Conservation (phyloP, 805 yeast species). For the Debaryomyces castellii region DNA sequence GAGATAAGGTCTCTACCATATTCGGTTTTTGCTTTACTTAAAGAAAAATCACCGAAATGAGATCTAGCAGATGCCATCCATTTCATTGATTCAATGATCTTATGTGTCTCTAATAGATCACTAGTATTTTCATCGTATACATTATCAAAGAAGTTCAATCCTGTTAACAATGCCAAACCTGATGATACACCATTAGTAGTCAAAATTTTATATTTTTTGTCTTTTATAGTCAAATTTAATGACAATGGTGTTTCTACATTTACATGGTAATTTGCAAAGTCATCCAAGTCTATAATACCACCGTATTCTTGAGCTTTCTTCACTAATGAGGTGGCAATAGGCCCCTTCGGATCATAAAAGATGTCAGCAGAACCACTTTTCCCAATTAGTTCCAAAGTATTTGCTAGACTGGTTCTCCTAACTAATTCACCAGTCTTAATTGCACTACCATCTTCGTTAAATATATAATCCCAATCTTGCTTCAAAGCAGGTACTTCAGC, state of each 20-base stretch:
- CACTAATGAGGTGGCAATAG: slow-evolving; percentile 63
- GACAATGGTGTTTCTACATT: slow-evolving; percentile 45
- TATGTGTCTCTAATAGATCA: slow-evolving; percentile 50
- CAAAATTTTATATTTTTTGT: slow-evolving; percentile 26
- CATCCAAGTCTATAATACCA: slow-evolving; percentile 67
- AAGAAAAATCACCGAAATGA: slow-evolving; percentile 69
- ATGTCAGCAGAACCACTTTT: slow-evolving; percentile 71
- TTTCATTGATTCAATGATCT: slow-evolving; percentile 83
- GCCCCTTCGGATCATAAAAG: slow-evolving; percentile 82
- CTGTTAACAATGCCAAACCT: slow-evolving; percentile 80
- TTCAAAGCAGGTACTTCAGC: slow-evolving; percentile 23
- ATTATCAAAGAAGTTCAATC: slow-evolving; percentile 61
- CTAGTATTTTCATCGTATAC: slow-evolving; percentile 16
- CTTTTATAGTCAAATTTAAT: slow-evolving; percentile 18
- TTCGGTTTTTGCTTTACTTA: slow-evolving; percentile 11
- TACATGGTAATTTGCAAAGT: slow-evolving; percentile 63
- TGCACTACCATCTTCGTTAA: slow-evolving; percentile 19
- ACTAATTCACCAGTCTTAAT: slow-evolving; percentile 59
- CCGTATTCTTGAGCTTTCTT: slow-evolving; percentile 49
- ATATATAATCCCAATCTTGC: slow-evolving; percentile 59
- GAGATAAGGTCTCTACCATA: slow-evolving; percentile 26
- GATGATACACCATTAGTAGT: slow-evolving; percentile 71
- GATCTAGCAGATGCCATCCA: slow-evolving; percentile 89
- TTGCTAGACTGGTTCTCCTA: slow-evolving; percentile 59
- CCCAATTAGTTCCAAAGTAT: slow-evolving; percentile 68